Percentiles rank a stretch among this genome's conserved stretches.
Conservation (phyloP, 805 yeast genomes). For the Sugiyamaella smithiae region DNA sequence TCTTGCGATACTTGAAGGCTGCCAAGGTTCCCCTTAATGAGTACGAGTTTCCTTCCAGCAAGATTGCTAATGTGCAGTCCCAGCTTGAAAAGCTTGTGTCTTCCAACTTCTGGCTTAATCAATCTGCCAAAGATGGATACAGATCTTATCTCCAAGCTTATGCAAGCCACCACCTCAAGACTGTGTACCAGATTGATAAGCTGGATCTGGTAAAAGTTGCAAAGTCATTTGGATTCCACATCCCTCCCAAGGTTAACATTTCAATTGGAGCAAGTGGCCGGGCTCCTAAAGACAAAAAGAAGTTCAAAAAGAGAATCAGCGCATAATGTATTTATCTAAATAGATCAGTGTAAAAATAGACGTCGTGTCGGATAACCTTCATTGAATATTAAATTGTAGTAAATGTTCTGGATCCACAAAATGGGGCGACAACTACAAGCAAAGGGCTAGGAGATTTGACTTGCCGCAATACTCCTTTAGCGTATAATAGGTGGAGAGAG, state of each 20-base stretch:
- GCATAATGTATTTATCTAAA: slow-evolving; percentile 4
- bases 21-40: slow-evolving; percentile 98
- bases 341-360: no score
- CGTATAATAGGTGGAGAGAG: no score
- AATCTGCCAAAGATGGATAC: slow-evolving; percentile 95
- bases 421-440: neutral
- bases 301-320: slow-evolving; percentile 2
- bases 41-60: slow-evolving; percentile 90
- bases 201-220: slow-evolving; percentile 93
- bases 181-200: slow-evolving; percentile 95
- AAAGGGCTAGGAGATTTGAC: no score
- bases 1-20: slow-evolving; percentile 88
- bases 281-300: slow-evolving; percentile 32
- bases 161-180: slow-evolving; percentile 92
- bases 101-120: slow-evolving; percentile 91
- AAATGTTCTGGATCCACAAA: neutral
- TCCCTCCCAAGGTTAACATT: slow-evolving; percentile 96
- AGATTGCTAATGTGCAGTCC: slow-evolving; percentile 93
- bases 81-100: slow-evolving; percentile 88
- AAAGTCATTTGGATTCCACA: slow-evolving; percentile 83
- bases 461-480: no score
- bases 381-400: neutral
- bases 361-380: neutral
- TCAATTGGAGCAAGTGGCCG: slow-evolving; percentile 92
- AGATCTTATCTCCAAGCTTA: slow-evolving; percentile 96